phyloP scores from a whole-genome alignment of 1,139 yeast species.

The Zygotorulaspora mrakii region DNA sequence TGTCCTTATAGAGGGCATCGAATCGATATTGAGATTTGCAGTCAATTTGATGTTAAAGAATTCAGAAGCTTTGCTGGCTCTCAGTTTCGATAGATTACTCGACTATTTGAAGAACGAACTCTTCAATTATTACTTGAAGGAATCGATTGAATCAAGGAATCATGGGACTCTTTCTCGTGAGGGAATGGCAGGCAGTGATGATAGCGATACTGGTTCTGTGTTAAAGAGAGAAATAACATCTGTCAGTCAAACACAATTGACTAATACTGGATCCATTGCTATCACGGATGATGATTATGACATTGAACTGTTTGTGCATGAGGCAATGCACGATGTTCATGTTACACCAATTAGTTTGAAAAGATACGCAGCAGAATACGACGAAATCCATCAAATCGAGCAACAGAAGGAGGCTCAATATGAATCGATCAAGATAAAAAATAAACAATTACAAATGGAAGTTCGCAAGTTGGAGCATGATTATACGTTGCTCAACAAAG shows the following conservation, averaged over 20 bases:
- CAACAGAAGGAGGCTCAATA: conserved; percentile 66
- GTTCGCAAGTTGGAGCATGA: conserved; percentile 71
- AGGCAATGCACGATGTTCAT: conserved; percentile 63
- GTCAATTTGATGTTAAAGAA: conserved; percentile 71
- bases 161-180: conserved; percentile 3
- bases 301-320: conserved; percentile 70
- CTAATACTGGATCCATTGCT: conserved; percentile 10
- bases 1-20: conserved; percentile 83
- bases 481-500: conserved; percentile 66
- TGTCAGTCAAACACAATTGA: conserved; percentile 1
- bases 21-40: conserved; percentile 76
- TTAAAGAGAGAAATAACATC: conserved; percentile 15
- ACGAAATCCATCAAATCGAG: conserved; percentile 67
- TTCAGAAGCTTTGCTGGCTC: conserved; percentile 51
- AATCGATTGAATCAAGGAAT: conserved; percentile 34
- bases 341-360: conserved; percentile 67
- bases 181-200: conserved; percentile 14
- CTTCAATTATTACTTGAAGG: conserved; percentile 56
- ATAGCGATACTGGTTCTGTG: conserved; percentile 16
- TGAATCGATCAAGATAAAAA: conserved; percentile 57
- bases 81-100: conserved; percentile 71
- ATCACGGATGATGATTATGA: conserved; percentile 43
- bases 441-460: conserved; percentile 69
- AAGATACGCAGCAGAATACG: conserved; percentile 69
- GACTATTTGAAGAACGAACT: conserved; percentile 73